Conservation (phyloP, 441 rosid species). For the Pelargonium citronellum region DNA sequence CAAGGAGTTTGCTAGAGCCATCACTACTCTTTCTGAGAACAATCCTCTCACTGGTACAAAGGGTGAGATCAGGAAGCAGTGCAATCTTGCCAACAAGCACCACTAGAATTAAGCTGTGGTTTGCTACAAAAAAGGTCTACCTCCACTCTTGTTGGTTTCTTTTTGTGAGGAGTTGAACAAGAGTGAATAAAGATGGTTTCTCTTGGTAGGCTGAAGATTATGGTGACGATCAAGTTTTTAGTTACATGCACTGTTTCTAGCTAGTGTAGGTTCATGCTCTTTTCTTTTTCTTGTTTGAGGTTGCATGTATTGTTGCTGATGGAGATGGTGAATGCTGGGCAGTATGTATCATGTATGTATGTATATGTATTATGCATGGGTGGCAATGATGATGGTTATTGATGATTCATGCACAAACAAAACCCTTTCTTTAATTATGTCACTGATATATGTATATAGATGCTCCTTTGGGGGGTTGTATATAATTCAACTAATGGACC, state of each 20-base stretch:
- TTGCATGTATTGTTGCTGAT: slow-evolving; percentile 20
- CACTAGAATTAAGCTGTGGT: slow-evolving; percentile 32
- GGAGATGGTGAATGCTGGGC: slow-evolving; percentile 23
- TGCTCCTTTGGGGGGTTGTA: not conserved
- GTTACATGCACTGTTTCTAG: slow-evolving; percentile 19
- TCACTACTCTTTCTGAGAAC: slow-evolving; percentile 77
- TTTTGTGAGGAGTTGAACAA: slow-evolving; percentile 14
- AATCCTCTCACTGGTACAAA: slow-evolving; percentile 79
- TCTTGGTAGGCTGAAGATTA: slow-evolving; percentile 21
- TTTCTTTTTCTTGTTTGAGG: slow-evolving; percentile 15
- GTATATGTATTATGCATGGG: slow-evolving; percentile 28
- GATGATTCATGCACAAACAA: slow-evolving; percentile 23
- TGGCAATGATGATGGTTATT: slow-evolving; percentile 18
- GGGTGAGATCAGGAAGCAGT: slow-evolving; percentile 92
- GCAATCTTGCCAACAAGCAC: slow-evolving; percentile 78
- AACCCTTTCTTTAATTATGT: not conserved
- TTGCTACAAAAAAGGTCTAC: not conserved
- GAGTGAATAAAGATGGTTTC: slow-evolving; percentile 31
- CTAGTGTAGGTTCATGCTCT: slow-evolving; percentile 21
- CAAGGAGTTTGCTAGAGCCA: slow-evolving; percentile 82
- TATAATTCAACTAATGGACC: slow-evolving; percentile 8
- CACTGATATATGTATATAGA: slow-evolving; percentile 9
- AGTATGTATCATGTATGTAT: slow-evolving; percentile 20
- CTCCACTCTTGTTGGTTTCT: slow-evolving; percentile 17
- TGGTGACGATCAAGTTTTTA: slow-evolving; percentile 25